Percentiles rank a stretch among this genome's conserved stretches.
phyloP scores from a whole-genome alignment of 2,329 filamentous ascomycete genomes.

The Stachybotrys elegans region DNA sequence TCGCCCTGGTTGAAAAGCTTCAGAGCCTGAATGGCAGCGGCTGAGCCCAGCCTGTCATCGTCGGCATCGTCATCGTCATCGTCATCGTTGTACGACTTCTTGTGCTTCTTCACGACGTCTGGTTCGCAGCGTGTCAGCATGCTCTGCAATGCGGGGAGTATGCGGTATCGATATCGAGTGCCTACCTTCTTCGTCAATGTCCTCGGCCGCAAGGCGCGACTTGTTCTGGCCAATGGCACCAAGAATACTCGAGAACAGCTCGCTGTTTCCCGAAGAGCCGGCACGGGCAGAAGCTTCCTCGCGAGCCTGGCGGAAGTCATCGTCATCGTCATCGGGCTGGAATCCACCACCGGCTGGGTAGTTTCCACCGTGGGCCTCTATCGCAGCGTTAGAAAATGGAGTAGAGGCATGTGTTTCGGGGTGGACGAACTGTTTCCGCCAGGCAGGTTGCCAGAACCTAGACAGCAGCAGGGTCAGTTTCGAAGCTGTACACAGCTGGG shows the following conservation, averaged over 20 bases:
- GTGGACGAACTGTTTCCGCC: slow-evolving; percentile 12
- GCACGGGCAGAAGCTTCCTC: slow-evolving; percentile 42
- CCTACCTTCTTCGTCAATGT: slow-evolving; percentile 45
- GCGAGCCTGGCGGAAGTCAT: slow-evolving; percentile 43
- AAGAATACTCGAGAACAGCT: slow-evolving; percentile 46
- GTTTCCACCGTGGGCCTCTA: slow-evolving; percentile 10
- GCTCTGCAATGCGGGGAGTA: not conserved
- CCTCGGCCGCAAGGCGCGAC: slow-evolving; percentile 39
- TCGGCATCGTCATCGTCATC: slow-evolving; percentile 41
- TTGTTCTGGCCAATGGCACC: slow-evolving; percentile 45
- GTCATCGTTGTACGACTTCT: slow-evolving; percentile 61
- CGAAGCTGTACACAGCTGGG: no score
- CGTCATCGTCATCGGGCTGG: slow-evolving; percentile 36
- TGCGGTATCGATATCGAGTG: no score
- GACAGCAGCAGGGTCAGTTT: no score
- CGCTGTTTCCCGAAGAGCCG: slow-evolving; percentile 39
- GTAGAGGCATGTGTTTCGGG: not conserved
- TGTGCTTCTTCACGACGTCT: slow-evolving; percentile 70
- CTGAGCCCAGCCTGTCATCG: slow-evolving; percentile 55
- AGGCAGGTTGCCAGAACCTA: not conserved
- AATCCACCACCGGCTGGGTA: slow-evolving; percentile 26
- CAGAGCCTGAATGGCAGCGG: slow-evolving; percentile 76
- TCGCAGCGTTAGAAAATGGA: not conserved
- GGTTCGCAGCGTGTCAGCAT: not conserved
- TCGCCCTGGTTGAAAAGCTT: slow-evolving; percentile 68